A percentile compares a stretch with the other conserved stretches of the same genome.
phyloP scores from a whole-genome alignment of 75 land plant species.

The Gnetum montanum region DNA sequence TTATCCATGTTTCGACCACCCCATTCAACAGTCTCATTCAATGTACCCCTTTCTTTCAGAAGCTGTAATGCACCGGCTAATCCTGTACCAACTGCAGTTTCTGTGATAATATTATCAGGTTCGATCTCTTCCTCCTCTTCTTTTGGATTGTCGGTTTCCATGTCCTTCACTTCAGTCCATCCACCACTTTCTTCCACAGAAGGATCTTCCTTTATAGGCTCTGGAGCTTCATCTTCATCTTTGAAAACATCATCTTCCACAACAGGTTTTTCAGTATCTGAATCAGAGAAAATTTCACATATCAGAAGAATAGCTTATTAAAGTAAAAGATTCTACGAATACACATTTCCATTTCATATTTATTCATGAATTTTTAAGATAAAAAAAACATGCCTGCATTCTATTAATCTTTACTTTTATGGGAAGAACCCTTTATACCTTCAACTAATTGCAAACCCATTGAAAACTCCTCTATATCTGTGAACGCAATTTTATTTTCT shows the following conservation, averaged over 20 bases:
- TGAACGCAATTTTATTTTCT: slow-evolving; percentile 67
- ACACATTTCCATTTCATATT: no score
- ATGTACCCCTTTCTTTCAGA: slow-evolving; percentile 77
- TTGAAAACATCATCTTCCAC: slow-evolving; percentile 80
- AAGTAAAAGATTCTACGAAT: no score
- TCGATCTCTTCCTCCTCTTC: slow-evolving; percentile 35
- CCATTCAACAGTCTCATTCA: slow-evolving; percentile 89
- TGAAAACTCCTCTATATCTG: slow-evolving; percentile 93
- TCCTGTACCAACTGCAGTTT: slow-evolving; percentile 85
- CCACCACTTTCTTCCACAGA: slow-evolving; percentile 32
- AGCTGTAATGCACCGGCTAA: slow-evolving; percentile 77
- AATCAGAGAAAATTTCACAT: slow-evolving; percentile 4
- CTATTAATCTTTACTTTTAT: no score
- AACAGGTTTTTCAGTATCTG: slow-evolving; percentile 54
- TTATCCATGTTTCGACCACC: slow-evolving; percentile 99
- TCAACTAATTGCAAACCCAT: slow-evolving; percentile 76
- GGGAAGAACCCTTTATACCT: no score
- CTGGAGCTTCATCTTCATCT: slow-evolving; percentile 59
- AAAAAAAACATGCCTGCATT: no score
- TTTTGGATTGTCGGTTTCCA: neutral
- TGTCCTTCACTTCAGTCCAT: slow-evolving; percentile 58
- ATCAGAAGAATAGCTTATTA: no score
- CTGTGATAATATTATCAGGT: slow-evolving; percentile 64
- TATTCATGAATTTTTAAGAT: no score
- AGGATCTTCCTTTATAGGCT: slow-evolving; percentile 20